phyloP scores from a whole-genome alignment of 2,329 filamentous ascomycete genomes.

The Aspergillus carbonarius region DNA sequence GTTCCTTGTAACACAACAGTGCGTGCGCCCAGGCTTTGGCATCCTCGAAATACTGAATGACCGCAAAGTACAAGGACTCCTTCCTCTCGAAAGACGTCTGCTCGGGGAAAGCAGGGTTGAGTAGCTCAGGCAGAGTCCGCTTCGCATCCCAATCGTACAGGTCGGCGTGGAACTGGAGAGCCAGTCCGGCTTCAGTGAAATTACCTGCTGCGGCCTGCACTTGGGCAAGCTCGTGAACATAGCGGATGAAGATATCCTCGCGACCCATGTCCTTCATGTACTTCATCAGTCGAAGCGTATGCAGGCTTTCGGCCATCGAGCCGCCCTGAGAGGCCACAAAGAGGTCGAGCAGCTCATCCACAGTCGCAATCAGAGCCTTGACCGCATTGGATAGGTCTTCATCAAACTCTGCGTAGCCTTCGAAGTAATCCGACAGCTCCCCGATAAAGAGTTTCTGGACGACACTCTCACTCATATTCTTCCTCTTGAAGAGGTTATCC shows the following conservation, averaged over 20 bases:
- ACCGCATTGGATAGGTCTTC: conserved; percentile 75
- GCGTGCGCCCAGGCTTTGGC: conserved; percentile 93
- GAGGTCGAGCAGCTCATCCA: conserved; percentile 88
- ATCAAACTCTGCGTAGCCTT: conserved; percentile 64
- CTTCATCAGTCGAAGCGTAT: conserved; percentile 88
- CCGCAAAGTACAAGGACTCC: conserved; percentile 86
- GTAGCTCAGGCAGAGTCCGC: conserved; percentile 62
- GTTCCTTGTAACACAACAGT: conserved; percentile 81
- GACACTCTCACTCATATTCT: conserved; percentile 81
- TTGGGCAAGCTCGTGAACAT: conserved; percentile 85
- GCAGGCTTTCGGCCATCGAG: conserved; percentile 74
- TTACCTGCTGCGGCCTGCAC: conserved; percentile 75
- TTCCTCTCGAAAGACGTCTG: conserved; percentile 91
- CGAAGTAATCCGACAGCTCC: conserved; percentile 80
- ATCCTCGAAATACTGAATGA: conserved; percentile 93
- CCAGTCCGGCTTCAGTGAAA: conserved; percentile 82
- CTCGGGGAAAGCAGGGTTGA: conserved; percentile 73
- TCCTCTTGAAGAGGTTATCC: conserved; percentile 85
- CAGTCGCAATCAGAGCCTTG: conserved; percentile 74
- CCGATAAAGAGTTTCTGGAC: conserved; percentile 89
- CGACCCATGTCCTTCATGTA: conserved; percentile 96
- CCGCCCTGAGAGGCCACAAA: conserved; percentile 84
- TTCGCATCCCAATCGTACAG: conserved; percentile 87
- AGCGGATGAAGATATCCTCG: conserved; percentile 93
- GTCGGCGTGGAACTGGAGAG: conserved; percentile 85